These are phyloP conservation scores for Kluyveromyces aestuarii DNA, from an alignment of 805 yeast genomes.

Conservation along the genomic window DNA sequence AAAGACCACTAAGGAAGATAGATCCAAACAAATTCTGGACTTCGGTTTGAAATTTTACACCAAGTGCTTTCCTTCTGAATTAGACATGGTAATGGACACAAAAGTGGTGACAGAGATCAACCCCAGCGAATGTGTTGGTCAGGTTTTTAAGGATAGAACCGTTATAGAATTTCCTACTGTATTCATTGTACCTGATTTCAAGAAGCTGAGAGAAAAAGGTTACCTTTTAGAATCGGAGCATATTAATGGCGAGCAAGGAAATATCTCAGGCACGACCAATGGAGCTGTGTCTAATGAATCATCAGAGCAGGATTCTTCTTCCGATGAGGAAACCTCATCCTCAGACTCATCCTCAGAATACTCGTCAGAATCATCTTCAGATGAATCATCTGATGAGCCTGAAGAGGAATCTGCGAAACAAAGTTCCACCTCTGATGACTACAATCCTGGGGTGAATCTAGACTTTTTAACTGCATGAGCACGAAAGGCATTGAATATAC, in stretches of 20 bases:
- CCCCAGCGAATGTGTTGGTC: constrained; percentile 32
- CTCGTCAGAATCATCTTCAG: not conserved
- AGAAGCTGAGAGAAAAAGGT: not conserved
- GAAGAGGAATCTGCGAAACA: constrained; percentile 12
- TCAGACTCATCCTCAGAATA: not conserved
- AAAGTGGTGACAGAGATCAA: constrained; percentile 34
- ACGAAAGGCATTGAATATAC: too few species aligned
- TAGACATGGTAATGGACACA: constrained; percentile 24
- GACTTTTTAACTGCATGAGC: constrained; percentile 15
- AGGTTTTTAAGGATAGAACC: constrained; percentile 42
- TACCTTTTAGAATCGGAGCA: not conserved
- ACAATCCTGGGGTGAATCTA: constrained; percentile 20
- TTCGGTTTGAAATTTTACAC: constrained; percentile 17
- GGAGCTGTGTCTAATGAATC: not conserved
- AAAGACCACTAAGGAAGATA: constrained; percentile 4
- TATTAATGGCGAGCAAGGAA: too few species aligned
- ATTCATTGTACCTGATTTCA: constrained; percentile 26
- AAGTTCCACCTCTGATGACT: constrained; percentile 13
- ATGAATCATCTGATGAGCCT: not conserved
- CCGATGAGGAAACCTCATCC: too few species aligned
- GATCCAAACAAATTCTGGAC: constrained; percentile 9
- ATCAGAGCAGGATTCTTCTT: not conserved
- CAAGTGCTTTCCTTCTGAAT: constrained; percentile 26
- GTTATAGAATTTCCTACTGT: constrained; percentile 78
- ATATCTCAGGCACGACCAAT: not conserved